Conservation (phyloP, 371 early-diverging fungal species). For the Mortierella sp. region DNA sequence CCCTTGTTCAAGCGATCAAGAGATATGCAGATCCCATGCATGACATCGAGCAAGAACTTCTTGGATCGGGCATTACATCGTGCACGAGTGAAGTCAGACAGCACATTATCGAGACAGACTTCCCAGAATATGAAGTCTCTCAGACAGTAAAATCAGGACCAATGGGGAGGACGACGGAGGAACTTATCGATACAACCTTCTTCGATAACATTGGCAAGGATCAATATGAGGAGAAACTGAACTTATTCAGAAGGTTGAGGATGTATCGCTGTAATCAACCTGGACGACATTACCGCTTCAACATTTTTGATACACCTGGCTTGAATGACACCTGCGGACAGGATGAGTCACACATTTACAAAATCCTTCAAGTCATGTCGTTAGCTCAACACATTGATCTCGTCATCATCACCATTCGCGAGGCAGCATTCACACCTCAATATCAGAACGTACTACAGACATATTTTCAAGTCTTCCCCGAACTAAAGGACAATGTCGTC, state of each 20-base stretch:
- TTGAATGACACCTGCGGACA: background rate
- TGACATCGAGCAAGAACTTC: background rate
- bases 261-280: background rate
- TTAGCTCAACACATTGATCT: background rate
- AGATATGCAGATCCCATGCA: constrained; percentile 3
- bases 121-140: constrained; percentile 5
- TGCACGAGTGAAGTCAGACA: constrained; percentile 6
- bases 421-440: constrained; percentile 1
- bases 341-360: constrained; percentile 1
- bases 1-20: constrained; percentile 12
- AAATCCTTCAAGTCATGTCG: constrained; percentile 1
- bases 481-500: constrained; percentile 7
- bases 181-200: background rate
- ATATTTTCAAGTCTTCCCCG: constrained; percentile 1
- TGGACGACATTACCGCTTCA: background rate
- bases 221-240: background rate
- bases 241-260: background rate
- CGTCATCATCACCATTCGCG: constrained; percentile 3
- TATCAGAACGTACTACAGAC: background rate
- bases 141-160: background rate
- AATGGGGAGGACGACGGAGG: background rate
- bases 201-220: constrained; percentile 4
- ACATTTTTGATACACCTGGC: constrained; percentile 25
- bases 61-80: constrained; percentile 14
- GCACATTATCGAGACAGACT: constrained; percentile 5